Conservation (phyloP, 768 basidiomycete genomes). For the Phanerochaete carnosa region DNA sequence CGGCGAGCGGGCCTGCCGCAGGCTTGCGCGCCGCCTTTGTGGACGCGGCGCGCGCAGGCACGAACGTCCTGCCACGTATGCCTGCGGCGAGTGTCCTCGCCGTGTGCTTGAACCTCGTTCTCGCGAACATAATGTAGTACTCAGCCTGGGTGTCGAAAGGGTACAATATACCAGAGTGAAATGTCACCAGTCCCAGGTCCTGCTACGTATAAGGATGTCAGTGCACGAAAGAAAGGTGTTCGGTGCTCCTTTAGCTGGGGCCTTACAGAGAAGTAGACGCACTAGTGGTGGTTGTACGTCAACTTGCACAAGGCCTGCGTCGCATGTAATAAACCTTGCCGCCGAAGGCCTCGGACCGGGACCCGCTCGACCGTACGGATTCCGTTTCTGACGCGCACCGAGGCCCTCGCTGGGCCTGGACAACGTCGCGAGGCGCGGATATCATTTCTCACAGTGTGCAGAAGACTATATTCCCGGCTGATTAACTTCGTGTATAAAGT, state of each 20-base stretch:
- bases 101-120: neutral
- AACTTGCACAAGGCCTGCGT: neutral
- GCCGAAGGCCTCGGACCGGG: neutral
- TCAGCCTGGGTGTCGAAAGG: neutral
- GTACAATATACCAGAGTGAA: too few species aligned
- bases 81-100: neutral
- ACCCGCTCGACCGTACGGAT: neutral
- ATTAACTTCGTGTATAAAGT: too few species aligned
- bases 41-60: neutral
- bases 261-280: neutral
- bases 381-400: neutral
- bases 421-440: neutral
- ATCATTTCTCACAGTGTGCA: too few species aligned
- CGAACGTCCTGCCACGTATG: neutral
- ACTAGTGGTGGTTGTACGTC: neutral
- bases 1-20: too few species aligned
- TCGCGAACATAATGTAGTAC: neutral
- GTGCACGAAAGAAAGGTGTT: too few species aligned
- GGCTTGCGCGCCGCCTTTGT: neutral
- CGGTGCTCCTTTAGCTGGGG: too few species aligned
- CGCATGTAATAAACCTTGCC: neutral
- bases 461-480: too few species aligned
- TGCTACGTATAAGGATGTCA: too few species aligned
- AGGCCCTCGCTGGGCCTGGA: neutral
- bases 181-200: too few species aligned